phyloP scores from a whole-genome alignment of 495 filamentous ascomycete genomes.

The Penicillium ucsense region DNA sequence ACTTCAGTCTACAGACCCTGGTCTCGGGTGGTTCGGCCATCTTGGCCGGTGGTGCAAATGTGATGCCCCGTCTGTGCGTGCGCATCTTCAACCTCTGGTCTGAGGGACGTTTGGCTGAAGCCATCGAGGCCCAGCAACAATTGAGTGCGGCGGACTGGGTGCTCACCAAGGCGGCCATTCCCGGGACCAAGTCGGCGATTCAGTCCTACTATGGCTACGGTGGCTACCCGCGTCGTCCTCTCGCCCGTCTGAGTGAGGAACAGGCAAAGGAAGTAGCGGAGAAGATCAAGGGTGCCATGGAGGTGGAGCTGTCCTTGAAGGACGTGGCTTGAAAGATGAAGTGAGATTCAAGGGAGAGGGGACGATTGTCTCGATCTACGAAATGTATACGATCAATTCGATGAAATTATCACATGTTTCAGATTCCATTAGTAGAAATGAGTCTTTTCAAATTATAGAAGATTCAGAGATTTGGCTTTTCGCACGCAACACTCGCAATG shows the following conservation, averaged over 20 bases:
- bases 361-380: too few relatives aligned
- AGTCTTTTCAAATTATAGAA: too few relatives aligned
- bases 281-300: constrained; percentile 60
- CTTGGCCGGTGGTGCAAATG: constrained; percentile 81
- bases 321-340: constrained; percentile 22
- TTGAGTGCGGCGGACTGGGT: constrained; percentile 77
- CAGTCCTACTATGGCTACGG: constrained; percentile 80
- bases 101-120: constrained; percentile 63
- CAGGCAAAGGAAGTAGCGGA: constrained; percentile 47
- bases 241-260: constrained; percentile 50
- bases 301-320: constrained; percentile 46
- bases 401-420: too few relatives aligned
- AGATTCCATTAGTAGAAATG: too few relatives aligned
- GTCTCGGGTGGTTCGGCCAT: constrained; percentile 73
- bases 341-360: too few relatives aligned
- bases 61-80: constrained; percentile 73
- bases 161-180: constrained; percentile 74
- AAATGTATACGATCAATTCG: too few relatives aligned
- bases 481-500: too few relatives aligned
- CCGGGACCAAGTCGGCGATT: constrained; percentile 78
- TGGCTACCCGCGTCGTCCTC: constrained; percentile 63
- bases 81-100: constrained; percentile 72
- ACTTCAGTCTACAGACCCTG: constrained; percentile 77
- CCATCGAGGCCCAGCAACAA: constrained; percentile 59
- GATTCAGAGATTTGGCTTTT: too few relatives aligned